Conservation (phyloP, 495 filamentous ascomycete genomes). For the Amorphotheca resinae region DNA sequence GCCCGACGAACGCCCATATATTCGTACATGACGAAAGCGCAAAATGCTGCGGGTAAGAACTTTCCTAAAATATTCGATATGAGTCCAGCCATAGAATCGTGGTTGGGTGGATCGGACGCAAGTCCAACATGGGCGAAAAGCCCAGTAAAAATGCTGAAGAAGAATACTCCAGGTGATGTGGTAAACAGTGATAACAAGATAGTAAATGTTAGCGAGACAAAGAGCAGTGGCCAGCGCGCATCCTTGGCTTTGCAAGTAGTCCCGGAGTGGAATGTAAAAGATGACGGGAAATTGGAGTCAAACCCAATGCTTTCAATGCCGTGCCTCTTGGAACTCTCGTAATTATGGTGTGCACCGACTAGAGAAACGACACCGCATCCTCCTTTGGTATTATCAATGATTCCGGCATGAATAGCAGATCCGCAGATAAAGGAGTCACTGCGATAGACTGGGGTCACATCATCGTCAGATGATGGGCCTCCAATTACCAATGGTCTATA, state of each 20-base stretch:
- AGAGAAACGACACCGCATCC: conserved; percentile 66
- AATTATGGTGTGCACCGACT: conserved; percentile 54
- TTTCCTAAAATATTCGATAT: conserved; percentile 60
- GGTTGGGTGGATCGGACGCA: conserved; percentile 59
- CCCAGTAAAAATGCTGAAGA: conserved; percentile 57
- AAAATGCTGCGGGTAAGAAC: conserved; percentile 65
- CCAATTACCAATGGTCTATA: conserved; percentile 67
- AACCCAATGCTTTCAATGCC: conserved; percentile 59
- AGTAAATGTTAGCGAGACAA: conserved; percentile 58
- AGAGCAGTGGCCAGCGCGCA: conserved; percentile 60
- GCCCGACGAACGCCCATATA: conserved; percentile 44
- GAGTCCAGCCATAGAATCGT: conserved; percentile 36
- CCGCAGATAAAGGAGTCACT: conserved; percentile 77
- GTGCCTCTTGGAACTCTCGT: conserved; percentile 42
- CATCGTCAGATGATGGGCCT: conserved; percentile 40
- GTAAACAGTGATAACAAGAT: conserved; percentile 55
- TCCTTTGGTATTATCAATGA: conserved; percentile 53
- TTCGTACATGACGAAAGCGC: conserved; percentile 60
- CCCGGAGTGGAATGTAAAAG: conserved; percentile 48
- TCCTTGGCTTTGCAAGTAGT: conserved; percentile 47
- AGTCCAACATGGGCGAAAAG: conserved; percentile 70
- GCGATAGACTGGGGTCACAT: conserved; percentile 45
- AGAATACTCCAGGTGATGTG: conserved; percentile 54
- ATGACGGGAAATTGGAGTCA: conserved; percentile 64
- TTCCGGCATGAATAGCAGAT: conserved; percentile 65